These are phyloP conservation scores for Coemansia sp. DNA, from an alignment of 192 early-diverging fungal genomes.

Conservation along the genomic window DNA sequence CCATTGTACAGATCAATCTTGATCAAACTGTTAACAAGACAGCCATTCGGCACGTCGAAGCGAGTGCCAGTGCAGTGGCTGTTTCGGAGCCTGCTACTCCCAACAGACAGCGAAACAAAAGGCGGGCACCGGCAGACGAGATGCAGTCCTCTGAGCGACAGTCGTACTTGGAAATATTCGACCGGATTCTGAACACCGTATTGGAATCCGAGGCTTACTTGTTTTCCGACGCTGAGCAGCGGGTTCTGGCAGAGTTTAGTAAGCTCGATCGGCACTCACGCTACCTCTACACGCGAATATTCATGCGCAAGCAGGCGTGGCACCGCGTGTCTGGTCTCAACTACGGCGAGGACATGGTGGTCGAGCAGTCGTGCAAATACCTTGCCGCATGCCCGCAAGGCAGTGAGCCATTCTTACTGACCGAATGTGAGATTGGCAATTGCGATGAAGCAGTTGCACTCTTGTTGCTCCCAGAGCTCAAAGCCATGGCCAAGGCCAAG, in stretches of 20 bases:
- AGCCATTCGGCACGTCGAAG: neutral
- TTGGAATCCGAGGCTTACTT: conserved; percentile 30
- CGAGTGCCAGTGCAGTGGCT: neutral
- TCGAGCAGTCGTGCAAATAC: conserved; percentile 37
- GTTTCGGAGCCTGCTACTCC: neutral
- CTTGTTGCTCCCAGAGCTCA: conserved; percentile 25
- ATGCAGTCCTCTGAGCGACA: conserved; percentile 17
- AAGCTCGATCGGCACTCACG: conserved; percentile 35
- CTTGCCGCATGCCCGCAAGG: conserved; percentile 2
- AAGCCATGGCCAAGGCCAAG: conserved; percentile 21
- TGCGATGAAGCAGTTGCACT: conserved; percentile 19
- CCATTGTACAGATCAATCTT: neutral
- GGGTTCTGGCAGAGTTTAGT: conserved; percentile 15
- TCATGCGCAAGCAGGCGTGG: conserved; percentile 47
- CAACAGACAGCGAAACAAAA: neutral
- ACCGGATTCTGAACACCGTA: conserved; percentile 33
- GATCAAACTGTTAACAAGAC: neutral
- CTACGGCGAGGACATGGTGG: conserved; percentile 26
- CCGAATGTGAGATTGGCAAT: conserved; percentile 12
- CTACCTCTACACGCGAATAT: conserved; percentile 42
- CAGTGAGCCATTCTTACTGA: conserved; percentile 21
- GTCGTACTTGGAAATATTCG: conserved; percentile 42
- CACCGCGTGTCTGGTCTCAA: conserved; percentile 24
- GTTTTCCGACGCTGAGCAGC: conserved; percentile 27
- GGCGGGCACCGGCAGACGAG: neutral